A percentile compares a stretch with the other conserved stretches of the same genome.
These are phyloP conservation scores for Peniophora sp. DNA, from an alignment of 1,284 basidiomycete species.

Conservation along the genomic window DNA sequence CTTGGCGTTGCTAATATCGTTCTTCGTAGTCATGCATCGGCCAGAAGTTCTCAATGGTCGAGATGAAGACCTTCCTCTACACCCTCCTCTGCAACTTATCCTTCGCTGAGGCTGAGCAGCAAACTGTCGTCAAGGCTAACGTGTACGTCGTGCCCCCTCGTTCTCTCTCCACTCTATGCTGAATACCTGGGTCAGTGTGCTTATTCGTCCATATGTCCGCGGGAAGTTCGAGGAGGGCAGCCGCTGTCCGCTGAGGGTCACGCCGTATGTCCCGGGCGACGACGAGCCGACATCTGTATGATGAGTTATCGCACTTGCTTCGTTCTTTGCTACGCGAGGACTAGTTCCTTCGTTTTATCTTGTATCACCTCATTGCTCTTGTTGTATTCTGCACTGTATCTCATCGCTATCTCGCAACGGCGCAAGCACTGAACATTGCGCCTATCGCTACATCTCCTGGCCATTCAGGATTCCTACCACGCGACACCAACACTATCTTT, in stretches of 20 bases:
- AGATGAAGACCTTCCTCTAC: constrained; percentile 72
- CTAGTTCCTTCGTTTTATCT: too few species aligned
- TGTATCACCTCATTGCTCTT: too few species aligned
- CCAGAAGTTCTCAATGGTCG: constrained; percentile 68
- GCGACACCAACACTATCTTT: too few species aligned
- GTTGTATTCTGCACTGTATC: too few species aligned
- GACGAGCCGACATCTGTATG: not conserved
- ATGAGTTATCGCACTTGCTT: too few species aligned
- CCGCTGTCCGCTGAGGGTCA: constrained; percentile 56
- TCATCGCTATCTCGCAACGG: too few species aligned
- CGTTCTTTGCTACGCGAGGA: too few species aligned
- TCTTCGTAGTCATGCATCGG: constrained; percentile 65
- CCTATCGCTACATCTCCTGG: too few species aligned
- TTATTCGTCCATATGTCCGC: constrained; percentile 63
- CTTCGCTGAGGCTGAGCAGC: constrained; percentile 47
- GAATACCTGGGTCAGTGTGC: constrained; percentile 37
- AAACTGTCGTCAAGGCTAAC: constrained; percentile 59
- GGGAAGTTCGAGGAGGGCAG: constrained; percentile 58
- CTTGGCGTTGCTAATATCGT: not conserved
- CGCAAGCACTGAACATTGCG: too few species aligned
- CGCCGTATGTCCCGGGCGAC: constrained; percentile 19
- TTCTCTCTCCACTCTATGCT: constrained; percentile 2
- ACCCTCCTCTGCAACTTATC: constrained; percentile 59
- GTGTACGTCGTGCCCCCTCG: constrained; percentile 40
- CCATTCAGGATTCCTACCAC: too few species aligned